Evolutionary conservation across 768 basidiomycete genomes (phyloP).

Genomic region (Strobilomyces echinocephalus): DNA sequence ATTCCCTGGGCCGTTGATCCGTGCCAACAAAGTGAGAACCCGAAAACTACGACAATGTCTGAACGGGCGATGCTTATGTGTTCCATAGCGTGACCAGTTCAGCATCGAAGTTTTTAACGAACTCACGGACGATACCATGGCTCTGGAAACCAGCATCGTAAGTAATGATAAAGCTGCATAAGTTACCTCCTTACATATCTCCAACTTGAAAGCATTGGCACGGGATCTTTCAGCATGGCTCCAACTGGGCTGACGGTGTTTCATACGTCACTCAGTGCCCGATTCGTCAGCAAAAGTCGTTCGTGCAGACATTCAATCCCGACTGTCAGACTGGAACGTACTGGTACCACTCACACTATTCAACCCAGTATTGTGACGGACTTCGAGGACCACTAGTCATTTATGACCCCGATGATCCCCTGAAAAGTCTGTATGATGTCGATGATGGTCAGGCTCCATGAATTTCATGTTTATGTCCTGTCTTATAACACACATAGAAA

Average conservation of each 20-base stretch:
- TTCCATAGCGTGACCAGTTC: background rate
- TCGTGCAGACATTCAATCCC: slow-evolving; percentile 33
- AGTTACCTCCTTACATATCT: slow-evolving; percentile 4
- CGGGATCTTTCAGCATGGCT: background rate
- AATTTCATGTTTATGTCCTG: background rate
- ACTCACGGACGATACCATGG: slow-evolving; percentile 40
- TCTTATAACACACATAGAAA: slow-evolving; percentile 15
- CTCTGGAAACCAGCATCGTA: slow-evolving; percentile 39
- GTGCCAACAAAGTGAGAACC: slow-evolving; percentile 30
- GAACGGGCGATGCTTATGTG: background rate
- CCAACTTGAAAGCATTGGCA: background rate
- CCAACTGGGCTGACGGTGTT: slow-evolving; percentile 3
- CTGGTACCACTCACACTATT: slow-evolving; percentile 46
- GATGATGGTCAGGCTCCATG: slow-evolving; percentile 35
- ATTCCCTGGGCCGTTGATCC: slow-evolving; percentile 42
- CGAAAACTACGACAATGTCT: background rate
- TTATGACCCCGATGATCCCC: slow-evolving; percentile 19
- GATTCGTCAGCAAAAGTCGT: slow-evolving; percentile 25
- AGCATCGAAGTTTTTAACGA: background rate
- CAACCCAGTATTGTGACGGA: slow-evolving; percentile 38
- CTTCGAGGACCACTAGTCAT: slow-evolving; percentile 28
- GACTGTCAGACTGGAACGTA: slow-evolving; percentile 32
- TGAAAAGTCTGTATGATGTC: slow-evolving; percentile 36
- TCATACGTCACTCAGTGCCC: slow-evolving; percentile 3
- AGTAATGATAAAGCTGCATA: slow-evolving; percentile 14